Conservation (phyloP, 352 stramenopile genomes). For the Phytophthora vignae region DNA sequence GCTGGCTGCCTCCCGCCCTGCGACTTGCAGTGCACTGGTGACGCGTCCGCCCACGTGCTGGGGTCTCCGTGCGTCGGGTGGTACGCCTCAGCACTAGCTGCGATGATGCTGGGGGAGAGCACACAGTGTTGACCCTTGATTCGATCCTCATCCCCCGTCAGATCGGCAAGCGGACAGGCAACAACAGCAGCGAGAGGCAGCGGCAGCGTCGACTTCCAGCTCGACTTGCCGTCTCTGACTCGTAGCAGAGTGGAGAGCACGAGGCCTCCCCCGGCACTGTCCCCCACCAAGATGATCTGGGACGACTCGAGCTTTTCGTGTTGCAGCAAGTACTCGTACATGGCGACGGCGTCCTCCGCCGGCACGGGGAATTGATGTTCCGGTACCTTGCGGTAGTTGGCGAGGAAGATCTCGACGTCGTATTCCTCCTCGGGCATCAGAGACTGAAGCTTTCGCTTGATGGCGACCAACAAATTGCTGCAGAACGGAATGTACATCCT, state of each 20-base stretch:
- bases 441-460: slow-evolving; percentile 28
- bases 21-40: no score
- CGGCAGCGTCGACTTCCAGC: slow-evolving; percentile 25
- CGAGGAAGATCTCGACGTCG: slow-evolving; percentile 43
- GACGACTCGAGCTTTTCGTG: slow-evolving; percentile 37
- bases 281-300: slow-evolving; percentile 47
- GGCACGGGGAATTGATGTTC: slow-evolving; percentile 42
- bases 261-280: slow-evolving; percentile 51
- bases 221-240: slow-evolving; percentile 30
- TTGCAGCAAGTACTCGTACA: slow-evolving; percentile 57
- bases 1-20: no score
- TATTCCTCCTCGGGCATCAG: slow-evolving; percentile 17
- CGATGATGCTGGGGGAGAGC: slow-evolving; percentile 27
- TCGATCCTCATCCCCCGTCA: slow-evolving; percentile 35
- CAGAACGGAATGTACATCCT: slow-evolving; percentile 47
- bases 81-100: slow-evolving; percentile 24
- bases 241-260: slow-evolving; percentile 50
- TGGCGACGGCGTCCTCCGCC: slow-evolving; percentile 40
- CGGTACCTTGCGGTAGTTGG: slow-evolving; percentile 55
- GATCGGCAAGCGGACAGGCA: slow-evolving; percentile 52
- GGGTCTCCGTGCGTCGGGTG: slow-evolving; percentile 29
- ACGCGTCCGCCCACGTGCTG: slow-evolving; percentile 41
- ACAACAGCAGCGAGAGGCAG: slow-evolving; percentile 44
- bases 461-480: slow-evolving; percentile 25
- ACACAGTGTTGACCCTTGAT: slow-evolving; percentile 34